A percentile compares a stretch with the other conserved stretches of the same genome.
Evolutionary conservation across 1,284 basidiomycete species (phyloP).

Genomic region (Inonotus obliquus): DNA sequence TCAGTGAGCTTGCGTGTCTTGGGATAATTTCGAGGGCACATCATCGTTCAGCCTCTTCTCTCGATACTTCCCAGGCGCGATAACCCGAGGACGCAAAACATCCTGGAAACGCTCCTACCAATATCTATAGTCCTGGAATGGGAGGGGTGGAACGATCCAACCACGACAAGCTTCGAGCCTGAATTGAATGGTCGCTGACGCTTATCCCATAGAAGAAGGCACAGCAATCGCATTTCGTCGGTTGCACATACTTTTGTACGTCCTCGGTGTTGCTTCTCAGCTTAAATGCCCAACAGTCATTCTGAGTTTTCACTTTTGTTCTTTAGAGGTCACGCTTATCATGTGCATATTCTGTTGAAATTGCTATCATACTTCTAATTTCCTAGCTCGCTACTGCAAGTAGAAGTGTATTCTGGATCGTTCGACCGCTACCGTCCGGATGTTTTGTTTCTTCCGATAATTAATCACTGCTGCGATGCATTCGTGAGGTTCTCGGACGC

Average conservation of each 20-base stretch:
- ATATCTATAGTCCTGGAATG: neutral
- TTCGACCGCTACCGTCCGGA: too few species aligned
- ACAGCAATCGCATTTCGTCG: constrained; percentile 13
- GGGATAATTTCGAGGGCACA: constrained; percentile 65
- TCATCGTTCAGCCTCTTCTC: constrained; percentile 66
- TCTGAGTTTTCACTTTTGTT: too few species aligned
- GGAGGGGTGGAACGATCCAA: neutral
- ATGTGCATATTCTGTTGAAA: too few species aligned
- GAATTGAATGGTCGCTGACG: constrained; percentile 72
- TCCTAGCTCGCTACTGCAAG: too few species aligned
- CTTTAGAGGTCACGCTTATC: too few species aligned
- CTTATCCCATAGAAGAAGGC: constrained; percentile 49
- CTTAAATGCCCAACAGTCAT: too few species aligned
- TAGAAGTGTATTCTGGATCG: too few species aligned
- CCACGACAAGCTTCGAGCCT: constrained; percentile 42
- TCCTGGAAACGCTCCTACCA: neutral
- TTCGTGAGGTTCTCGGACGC: too few species aligned
- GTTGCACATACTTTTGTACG: neutral
- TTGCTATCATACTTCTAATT: too few species aligned
- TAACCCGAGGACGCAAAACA: constrained; percentile 53
- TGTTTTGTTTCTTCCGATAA: too few species aligned
- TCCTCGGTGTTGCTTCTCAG: too few species aligned
- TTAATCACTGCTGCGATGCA: too few species aligned
- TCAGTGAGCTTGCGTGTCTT: constrained; percentile 40
- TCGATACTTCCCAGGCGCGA: constrained; percentile 65